These are phyloP conservation scores for Emergomyces orientalis DNA, from an alignment of 2,329 filamentous ascomycete genomes.

Conservation along the genomic window DNA sequence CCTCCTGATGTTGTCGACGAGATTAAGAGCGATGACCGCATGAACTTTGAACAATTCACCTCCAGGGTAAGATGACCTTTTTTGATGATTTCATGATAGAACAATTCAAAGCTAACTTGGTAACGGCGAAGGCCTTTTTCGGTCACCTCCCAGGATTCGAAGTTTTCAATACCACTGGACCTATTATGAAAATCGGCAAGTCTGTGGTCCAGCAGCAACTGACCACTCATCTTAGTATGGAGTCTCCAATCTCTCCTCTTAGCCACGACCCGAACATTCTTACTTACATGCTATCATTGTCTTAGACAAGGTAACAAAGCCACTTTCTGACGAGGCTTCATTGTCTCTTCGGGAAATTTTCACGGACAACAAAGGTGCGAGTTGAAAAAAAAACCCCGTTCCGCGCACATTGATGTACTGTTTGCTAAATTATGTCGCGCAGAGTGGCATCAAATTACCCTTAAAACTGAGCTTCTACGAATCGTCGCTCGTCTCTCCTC, in stretches of 20 bases:
- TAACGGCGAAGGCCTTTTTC: neutral
- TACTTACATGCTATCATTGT: neutral
- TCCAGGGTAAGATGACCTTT: neutral
- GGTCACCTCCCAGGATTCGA: constrained; percentile 17
- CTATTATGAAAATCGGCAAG: constrained; percentile 9
- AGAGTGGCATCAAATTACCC: constrained; percentile 48
- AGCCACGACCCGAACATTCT: neutral
- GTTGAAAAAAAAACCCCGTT: neutral
- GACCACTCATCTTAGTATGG: constrained; percentile 25
- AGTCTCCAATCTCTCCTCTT: neutral
- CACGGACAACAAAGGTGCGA: constrained; percentile 19
- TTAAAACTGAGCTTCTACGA: constrained; percentile 45
- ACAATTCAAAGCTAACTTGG: neutral
- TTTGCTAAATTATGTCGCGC: constrained; percentile 10
- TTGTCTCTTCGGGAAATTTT: constrained; percentile 20
- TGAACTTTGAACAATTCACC: neutral
- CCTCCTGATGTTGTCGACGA: neutral
- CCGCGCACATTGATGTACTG: neutral
- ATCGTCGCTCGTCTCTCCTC: constrained; percentile 47
- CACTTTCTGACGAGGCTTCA: constrained; percentile 23
- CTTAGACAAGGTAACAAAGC: constrained; percentile 22
- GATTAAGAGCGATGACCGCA: neutral
- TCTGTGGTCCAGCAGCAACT: constrained; percentile 25
- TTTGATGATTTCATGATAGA: neutral
- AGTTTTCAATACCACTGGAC: constrained; percentile 14